A percentile compares a stretch with the other conserved stretches of the same genome.
Evolutionary conservation across 1,284 basidiomycete genomes (phyloP).

Genomic region (Ceratobasidium sp.): DNA sequence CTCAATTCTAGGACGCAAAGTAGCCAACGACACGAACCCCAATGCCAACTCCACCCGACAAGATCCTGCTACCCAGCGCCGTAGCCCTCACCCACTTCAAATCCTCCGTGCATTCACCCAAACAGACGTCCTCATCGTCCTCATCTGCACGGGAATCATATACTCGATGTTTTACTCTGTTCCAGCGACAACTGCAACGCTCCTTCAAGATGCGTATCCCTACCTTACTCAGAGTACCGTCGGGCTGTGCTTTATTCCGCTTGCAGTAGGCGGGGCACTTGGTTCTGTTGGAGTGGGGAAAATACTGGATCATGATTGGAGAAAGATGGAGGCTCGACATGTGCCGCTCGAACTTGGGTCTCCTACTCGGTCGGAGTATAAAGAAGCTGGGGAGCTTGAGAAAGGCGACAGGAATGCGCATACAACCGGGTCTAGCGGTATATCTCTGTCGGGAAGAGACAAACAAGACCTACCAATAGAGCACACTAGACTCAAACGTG

Average conservation of each 20-base stretch:
- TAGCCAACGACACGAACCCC: too few relatives aligned
- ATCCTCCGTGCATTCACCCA: constrained; percentile 66
- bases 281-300: constrained; percentile 51
- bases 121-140: constrained; percentile 68
- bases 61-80: neutral
- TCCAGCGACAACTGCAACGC: constrained; percentile 69
- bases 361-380: constrained; percentile 21
- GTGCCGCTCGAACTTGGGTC: constrained; percentile 11
- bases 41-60: too few relatives aligned
- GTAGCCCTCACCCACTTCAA: constrained; percentile 49
- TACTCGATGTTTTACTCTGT: constrained; percentile 74
- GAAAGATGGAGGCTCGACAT: constrained; percentile 32
- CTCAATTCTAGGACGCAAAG: too few relatives aligned
- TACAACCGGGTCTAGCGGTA: constrained; percentile 16
- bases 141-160: constrained; percentile 67
- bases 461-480: constrained; percentile 52
- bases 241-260: constrained; percentile 75
- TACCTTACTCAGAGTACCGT: constrained; percentile 69
- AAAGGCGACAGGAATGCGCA: constrained; percentile 36
- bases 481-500: constrained; percentile 51
- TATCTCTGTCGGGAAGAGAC: constrained; percentile 15
- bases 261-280: constrained; percentile 59
- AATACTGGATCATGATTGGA: constrained; percentile 51
- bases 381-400: neutral
- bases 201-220: constrained; percentile 69